Evolutionary conservation across 1,284 basidiomycete genomes (phyloP), one percentile per base, ranked within the genome.

Genomic region (Ceratobasidium sp.): DNA sequence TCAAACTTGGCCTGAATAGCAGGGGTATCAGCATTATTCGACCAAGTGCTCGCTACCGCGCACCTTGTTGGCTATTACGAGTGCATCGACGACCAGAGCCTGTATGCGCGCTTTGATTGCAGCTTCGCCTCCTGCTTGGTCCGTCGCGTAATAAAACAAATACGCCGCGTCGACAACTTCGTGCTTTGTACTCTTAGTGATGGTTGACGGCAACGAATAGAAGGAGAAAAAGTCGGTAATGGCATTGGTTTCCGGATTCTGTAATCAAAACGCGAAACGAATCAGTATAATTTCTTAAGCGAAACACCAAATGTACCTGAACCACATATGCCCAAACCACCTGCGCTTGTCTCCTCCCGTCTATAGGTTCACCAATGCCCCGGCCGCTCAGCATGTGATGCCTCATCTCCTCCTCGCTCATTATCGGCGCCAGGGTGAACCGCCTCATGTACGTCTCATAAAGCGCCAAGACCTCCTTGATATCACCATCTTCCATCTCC

Each of bases 221-320:
- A 98, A 98, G 7, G 96, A 96, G 81, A 98, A 91, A 78, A 96
- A 91, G 81, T 99, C 97, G 2, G 96, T 98, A 77, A 99, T 92
- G 72, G 86, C 85, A 73, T 91, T 87, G 5, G 91, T 92, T 67
- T 86, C 82, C 0, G 91, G 90, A 79, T 98, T 86, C 94, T 98
- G 73, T 7, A 72, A 9, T n/a, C 25, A 53, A 53, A 6, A 61
- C 18, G 30, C 30, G 30, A 49, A 18, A 51, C 25, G 12, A 70
- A 25, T 60, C 18, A 76, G 70, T 8, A 48, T 42, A 44, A 11
- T 49, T 42, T 12, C n/a, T n/a, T 21, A 14, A 16, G 16, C 23
- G 53, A 63, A 25, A 56, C 49, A 71, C 28, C n/a, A 64, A 14
- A 78, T 83, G 74, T 77, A 94, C 95, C 86, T 98, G 96, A 46